Evolutionary conservation across 345 rosid genomes (phyloP).

Genomic region (Lagerstroemia speciosa): DNA sequence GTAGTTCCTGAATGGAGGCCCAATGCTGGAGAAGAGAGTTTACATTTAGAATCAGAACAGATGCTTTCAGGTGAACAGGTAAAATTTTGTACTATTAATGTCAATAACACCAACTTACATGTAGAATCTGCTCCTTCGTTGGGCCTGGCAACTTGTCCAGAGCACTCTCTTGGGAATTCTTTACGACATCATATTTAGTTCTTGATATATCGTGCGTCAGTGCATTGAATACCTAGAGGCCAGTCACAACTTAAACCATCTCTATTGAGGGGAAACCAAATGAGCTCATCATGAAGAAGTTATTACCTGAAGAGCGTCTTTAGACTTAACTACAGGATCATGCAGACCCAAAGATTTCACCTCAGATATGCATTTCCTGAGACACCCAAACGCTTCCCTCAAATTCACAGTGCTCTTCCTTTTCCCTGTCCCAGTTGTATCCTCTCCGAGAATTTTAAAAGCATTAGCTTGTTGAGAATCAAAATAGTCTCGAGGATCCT

Average conservation of each 20-base stretch:
- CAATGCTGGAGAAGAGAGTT: slow-evolving; percentile 46
- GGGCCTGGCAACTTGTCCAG: slow-evolving; percentile 65
- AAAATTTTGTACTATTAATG: not conserved
- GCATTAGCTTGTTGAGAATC: slow-evolving; percentile 88
- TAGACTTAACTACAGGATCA: slow-evolving; percentile 60
- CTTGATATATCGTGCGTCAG: slow-evolving; percentile 75
- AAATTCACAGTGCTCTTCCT: slow-evolving; percentile 32
- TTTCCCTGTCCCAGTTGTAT: slow-evolving; percentile 25
- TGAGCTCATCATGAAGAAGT: not conserved
- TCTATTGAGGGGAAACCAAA: not conserved
- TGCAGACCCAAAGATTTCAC: slow-evolving; percentile 45
- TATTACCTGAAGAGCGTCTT: slow-evolving; percentile 64
- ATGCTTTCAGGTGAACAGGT: not conserved
- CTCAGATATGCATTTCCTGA: slow-evolving; percentile 53
- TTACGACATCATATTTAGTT: slow-evolving; percentile 62
- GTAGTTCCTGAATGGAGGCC: slow-evolving; percentile 69
- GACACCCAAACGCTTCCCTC: slow-evolving; percentile 51
- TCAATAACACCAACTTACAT: slow-evolving; percentile 29
- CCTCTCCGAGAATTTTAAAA: slow-evolving; percentile 39
- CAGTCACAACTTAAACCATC: slow-evolving; percentile 11
- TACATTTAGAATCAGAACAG: not conserved
- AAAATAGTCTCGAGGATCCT: slow-evolving; percentile 96
- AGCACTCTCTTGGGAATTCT: slow-evolving; percentile 68
- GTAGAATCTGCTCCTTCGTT: slow-evolving; percentile 66
- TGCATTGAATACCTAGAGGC: slow-evolving; percentile 59